Percentiles rank a stretch among this genome's conserved stretches.
phyloP scores from a whole-genome alignment of 371 early-diverging fungal genomes.

The Mortierella sp. region DNA sequence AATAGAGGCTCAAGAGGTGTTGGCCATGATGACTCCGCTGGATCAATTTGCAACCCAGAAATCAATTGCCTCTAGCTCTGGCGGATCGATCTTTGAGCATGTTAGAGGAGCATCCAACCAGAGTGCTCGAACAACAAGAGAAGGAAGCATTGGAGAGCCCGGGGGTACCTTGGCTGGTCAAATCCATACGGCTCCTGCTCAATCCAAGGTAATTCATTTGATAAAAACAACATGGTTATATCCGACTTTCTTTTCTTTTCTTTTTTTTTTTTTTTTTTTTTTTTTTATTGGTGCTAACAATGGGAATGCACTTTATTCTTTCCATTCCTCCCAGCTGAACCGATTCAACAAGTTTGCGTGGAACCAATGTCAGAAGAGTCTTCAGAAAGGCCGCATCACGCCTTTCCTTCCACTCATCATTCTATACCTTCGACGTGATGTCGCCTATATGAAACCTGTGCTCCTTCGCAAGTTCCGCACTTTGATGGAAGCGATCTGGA shows the following conservation, averaged over 20 bases:
- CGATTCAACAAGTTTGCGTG: constrained; percentile 57
- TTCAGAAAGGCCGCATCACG: constrained; percentile 41
- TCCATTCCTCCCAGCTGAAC: constrained; percentile 45
- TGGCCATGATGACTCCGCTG: constrained; percentile 33
- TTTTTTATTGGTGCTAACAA: no score
- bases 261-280: neutral
- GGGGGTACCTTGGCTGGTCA: no score
- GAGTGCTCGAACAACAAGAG: constrained; percentile 2
- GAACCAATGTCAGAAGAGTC: constrained; percentile 51
- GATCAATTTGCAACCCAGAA: constrained; percentile 11
- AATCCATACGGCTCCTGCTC: no score
- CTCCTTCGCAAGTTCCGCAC: constrained; percentile 45
- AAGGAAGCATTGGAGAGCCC: no score
- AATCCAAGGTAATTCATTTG: no score
- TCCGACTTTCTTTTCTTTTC: neutral
- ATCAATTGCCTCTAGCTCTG: constrained; percentile 5
- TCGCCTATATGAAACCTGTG: constrained; percentile 54
- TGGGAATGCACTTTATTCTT: no score
- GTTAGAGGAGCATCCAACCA: constrained; percentile 33
- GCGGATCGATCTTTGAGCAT: constrained; percentile 27
- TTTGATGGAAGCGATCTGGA: constrained; percentile 50
- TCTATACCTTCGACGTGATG: constrained; percentile 52
- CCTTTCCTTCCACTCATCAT: constrained; percentile 54
- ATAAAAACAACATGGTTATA: no score
- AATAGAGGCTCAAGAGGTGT: constrained; percentile 44